Base-by-base conservation (phyloP, 352 stramenopile genomes). In the Paralagenidium karlingii region DNA sequence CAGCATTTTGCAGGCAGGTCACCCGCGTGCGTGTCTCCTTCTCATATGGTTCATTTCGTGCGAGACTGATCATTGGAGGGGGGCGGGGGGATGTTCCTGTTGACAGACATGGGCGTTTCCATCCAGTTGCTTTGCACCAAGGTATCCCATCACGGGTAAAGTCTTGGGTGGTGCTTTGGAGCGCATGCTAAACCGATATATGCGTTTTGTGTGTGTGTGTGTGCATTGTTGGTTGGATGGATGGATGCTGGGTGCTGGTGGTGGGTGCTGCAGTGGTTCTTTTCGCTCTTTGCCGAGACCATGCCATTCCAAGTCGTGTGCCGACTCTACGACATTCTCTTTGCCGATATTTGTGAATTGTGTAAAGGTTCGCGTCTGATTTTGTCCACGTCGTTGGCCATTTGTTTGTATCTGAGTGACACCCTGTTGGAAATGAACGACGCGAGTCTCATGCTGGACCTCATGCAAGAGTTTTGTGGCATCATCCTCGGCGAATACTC, bases 241-340 rank as follows among this genome's bases (percentile, higher is more conserved):
- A n/a, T n/a, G n/a, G n/a, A n/a, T n/a, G n/a, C n/a, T n/a, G n/a
- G n/a, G n/a, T n/a, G n/a, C n/a, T n/a, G n/a, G n/a, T n/a, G n/a
- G n/a, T n/a, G n/a, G n/a, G n/a, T n/a, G n/a, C n/a, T n/a, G n/a
- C n/a, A n/a, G 53, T 87, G 74, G 74, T 84, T 87, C 44, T 87
- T 84, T 41, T 87, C 74, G 16, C 82, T 87, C 54, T 84, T 84
- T 28, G 74, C 74, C 43, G 74, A 87, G 53, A 78, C 68, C 6
- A 82, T 87, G 68, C 74, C 74, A 16, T 82, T 87, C 45, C 63
- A 84, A 27, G 47, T 87, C 43, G 74, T 84, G 18, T 84, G 69
- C 28, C 60, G 74, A 9, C 60, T 87, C 0, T 87, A 83, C 34
- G 74, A 87, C 43, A 63, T 83, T 12, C 50, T 87, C 43, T 68